These are phyloP conservation scores for Pseudogymnoascus verrucosus DNA, from an alignment of 2,329 filamentous ascomycete genomes.

Conservation along the genomic window DNA sequence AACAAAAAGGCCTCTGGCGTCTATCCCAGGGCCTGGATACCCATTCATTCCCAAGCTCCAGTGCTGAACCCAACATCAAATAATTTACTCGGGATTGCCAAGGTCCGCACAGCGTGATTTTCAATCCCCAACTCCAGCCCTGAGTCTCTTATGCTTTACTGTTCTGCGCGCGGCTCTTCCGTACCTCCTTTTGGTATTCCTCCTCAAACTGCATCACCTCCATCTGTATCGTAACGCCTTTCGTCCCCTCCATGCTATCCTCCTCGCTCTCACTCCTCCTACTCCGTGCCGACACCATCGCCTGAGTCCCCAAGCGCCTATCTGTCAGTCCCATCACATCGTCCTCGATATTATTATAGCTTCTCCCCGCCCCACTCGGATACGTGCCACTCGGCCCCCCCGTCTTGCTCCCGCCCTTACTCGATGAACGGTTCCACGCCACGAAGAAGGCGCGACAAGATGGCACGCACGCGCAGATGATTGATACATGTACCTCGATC, in stretches of 20 bases:
- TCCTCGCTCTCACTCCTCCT: neutral
- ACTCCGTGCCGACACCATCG: neutral
- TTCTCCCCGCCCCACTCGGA: neutral
- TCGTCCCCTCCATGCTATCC: neutral
- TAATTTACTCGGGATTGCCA: neutral
- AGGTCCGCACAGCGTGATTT: neutral
- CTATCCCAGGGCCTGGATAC: neutral
- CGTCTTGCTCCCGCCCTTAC: neutral
- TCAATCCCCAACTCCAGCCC: neutral
- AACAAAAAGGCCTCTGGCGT: neutral
- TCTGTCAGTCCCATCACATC: neutral
- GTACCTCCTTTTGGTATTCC: neutral
- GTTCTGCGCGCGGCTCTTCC: neutral
- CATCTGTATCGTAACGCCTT: slow-evolving; percentile 6
- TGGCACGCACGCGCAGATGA: slow-evolving; percentile 4
- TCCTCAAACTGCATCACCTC: slow-evolving; percentile 2
- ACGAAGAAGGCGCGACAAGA: slow-evolving; percentile 1
- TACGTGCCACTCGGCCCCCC: neutral
- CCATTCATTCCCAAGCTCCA: neutral
- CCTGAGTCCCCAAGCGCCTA: neutral
- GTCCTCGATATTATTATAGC: slow-evolving; percentile 7
- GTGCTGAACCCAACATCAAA: neutral
- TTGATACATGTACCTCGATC: neutral
- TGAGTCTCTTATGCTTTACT: neutral
- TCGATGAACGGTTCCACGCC: neutral